phyloP scores from a whole-genome alignment of 805 yeast genomes.

The Metschnikowia dekortorum region DNA sequence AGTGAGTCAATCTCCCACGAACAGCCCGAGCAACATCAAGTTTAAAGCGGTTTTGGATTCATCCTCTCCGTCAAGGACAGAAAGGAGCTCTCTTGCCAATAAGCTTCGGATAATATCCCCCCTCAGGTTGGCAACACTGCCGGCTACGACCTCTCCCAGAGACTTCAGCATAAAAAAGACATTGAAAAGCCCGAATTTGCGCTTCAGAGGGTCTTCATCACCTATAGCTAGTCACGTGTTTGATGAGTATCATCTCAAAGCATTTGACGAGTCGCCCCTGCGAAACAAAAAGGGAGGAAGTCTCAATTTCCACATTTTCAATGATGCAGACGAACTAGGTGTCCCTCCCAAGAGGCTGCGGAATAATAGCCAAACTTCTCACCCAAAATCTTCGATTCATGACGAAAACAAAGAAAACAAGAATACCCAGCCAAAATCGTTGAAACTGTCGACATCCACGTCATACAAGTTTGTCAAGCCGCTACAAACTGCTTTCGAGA shows the following conservation, averaged over 20 bases:
- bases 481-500: constrained; percentile 75
- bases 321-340: constrained; percentile 9
- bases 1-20: constrained; percentile 43
- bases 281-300: constrained; percentile 9
- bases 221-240: constrained; percentile 12
- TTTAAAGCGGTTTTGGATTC: constrained; percentile 11
- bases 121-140: constrained; percentile 9
- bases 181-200: constrained; percentile 14
- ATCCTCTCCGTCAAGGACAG: constrained; percentile 9
- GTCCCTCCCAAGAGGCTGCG: constrained; percentile 3
- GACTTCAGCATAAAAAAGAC: constrained; percentile 11
- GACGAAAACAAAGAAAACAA: constrained; percentile 37
- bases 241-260: constrained; percentile 10
- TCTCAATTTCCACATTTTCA: constrained; percentile 11
- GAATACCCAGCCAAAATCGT: neutral
- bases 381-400: neutral
- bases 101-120: constrained; percentile 34
- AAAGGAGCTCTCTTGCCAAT: constrained; percentile 23
- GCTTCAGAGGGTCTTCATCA: constrained; percentile 16
- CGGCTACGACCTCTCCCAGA: constrained; percentile 12
- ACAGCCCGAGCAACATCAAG: constrained; percentile 18
- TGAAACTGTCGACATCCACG: constrained; percentile 14
- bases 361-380: constrained; percentile 2
- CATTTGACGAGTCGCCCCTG: constrained; percentile 17
- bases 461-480: constrained; percentile 73